Percentiles rank a stretch among this genome's conserved stretches.
Conservation (phyloP, 805 yeast genomes). For the Ogataea parapolymorpha region DNA sequence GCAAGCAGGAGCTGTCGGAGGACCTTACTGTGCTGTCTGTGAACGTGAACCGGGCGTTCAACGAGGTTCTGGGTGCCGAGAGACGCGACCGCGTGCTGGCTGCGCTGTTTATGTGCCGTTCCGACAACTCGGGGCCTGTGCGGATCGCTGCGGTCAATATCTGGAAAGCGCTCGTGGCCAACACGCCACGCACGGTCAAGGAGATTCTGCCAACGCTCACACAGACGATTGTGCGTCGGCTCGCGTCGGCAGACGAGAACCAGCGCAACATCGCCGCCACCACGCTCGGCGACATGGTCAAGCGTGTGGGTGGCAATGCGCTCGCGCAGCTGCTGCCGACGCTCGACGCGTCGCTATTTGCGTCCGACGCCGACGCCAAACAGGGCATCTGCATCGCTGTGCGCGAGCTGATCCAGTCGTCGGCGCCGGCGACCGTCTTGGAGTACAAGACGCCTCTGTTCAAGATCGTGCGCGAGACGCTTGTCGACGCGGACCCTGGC, state of each 20-base stretch:
- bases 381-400: conserved; percentile 97
- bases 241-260: conserved; percentile 76
- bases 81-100: conserved; percentile 86
- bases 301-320: conserved; percentile 89
- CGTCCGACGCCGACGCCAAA: conserved; percentile 76
- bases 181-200: conserved; percentile 91
- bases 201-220: conserved; percentile 87
- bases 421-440: conserved; percentile 55
- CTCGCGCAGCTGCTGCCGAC: conserved; percentile 83
- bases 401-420: conserved; percentile 76
- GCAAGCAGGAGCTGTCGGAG: conserved; percentile 65
- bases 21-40: conserved; percentile 44
- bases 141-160: conserved; percentile 88
- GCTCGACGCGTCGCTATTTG: conserved; percentile 58
- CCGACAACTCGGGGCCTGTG: conserved; percentile 84
- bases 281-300: conserved; percentile 90
- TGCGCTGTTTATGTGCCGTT: conserved; percentile 87
- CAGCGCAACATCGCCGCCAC: conserved; percentile 89
- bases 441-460: conserved; percentile 70
- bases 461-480: conserved; percentile 69
- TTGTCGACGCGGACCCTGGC: conserved; percentile 65
- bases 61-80: conserved; percentile 79
- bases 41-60: conserved; percentile 59
- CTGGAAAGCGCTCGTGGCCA: conserved; percentile 95
- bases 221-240: conserved; percentile 69